A percentile compares a stretch with the other conserved stretches of the same genome.
These are phyloP conservation scores for Favolaschia claudopus DNA, from an alignment of 768 basidiomycete genomes.

Conservation along the genomic window DNA sequence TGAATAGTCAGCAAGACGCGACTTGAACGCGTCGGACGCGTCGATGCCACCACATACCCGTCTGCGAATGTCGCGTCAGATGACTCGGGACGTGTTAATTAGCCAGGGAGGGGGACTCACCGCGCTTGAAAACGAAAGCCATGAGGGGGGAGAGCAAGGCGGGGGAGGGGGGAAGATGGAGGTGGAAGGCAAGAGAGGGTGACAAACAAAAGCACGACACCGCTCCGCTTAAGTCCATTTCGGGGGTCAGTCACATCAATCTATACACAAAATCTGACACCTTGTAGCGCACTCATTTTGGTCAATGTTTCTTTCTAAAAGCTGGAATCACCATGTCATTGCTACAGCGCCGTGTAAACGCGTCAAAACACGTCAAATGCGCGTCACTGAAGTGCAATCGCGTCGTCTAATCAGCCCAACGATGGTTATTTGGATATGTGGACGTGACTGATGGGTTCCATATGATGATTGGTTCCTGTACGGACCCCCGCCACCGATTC, in stretches of 20 bases:
- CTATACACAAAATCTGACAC: background rate
- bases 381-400: background rate
- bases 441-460: slow-evolving; percentile 10
- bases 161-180: slow-evolving; percentile 3
- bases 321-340: background rate
- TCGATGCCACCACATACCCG: slow-evolving; percentile 50
- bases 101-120: slow-evolving; percentile 21
- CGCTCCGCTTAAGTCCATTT: too few relatives aligned
- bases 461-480: too few relatives aligned
- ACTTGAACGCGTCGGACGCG: slow-evolving; percentile 46
- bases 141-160: slow-evolving; percentile 1
- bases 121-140: slow-evolving; percentile 41
- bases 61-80: slow-evolving; percentile 39
- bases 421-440: slow-evolving; percentile 4
- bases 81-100: background rate
- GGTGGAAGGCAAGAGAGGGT: background rate
- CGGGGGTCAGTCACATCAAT: too few relatives aligned
- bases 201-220: too few relatives aligned
- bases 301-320: background rate
- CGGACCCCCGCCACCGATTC: too few relatives aligned
- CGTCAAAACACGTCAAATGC: background rate
- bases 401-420: background rate
- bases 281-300: too few relatives aligned
- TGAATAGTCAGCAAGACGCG: slow-evolving; percentile 23
- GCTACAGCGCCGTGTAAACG: background rate